Base-by-base conservation (phyloP, 2,329 filamentous ascomycete genomes). In the Pochonia chlamydosporia region DNA sequence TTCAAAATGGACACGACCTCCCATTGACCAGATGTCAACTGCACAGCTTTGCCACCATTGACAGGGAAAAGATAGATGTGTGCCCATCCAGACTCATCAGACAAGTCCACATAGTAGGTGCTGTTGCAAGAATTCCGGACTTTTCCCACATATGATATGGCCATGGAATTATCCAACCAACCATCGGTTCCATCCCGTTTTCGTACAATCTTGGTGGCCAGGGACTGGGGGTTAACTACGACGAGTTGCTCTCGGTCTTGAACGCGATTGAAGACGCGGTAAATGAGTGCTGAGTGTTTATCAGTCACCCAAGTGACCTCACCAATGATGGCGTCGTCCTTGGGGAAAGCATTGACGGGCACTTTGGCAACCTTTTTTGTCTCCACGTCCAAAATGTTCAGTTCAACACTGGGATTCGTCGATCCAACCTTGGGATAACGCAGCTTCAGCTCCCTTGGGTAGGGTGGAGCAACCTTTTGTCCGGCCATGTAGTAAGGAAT, bases 391-490 rank as follows among this genome's bases (percentile, higher is more conserved):
- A 87, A 64, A 1, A 87, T 59, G 46, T 78, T 78, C 51, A 87
- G 71, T 14, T 73, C 67, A 1, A 84, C 82, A 0, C 78, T 83
- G 0, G 84, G 84, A 56, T 87, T 87, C 51, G 73, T 84, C 41
- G 76, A 76, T 40, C 82, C 82, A 10, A 85, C 82, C 63, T 87
- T 87, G 37, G 84, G 83, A 53, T 87, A 87, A 11, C 82, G 72
- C 41, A 87, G 62, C 21, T 84, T 74, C 2, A 86, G 65, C 53
- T 85, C 77, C 0, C 69, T 62, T 2, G 83, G 82, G 56, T 87
- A 87, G 0, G 74, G 65, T 1, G 81, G 80, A 0, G 82, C 79
- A 13, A 79, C 60, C 21, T 75, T 63, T 49, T 79, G 63, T 48
- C 73, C 69, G 45, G 79, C 70, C 76, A 84, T 84, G 61, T 81